Evolutionary conservation across 2,329 filamentous ascomycete genomes (phyloP).

Genomic region (Alternaria gansuensis): DNA sequence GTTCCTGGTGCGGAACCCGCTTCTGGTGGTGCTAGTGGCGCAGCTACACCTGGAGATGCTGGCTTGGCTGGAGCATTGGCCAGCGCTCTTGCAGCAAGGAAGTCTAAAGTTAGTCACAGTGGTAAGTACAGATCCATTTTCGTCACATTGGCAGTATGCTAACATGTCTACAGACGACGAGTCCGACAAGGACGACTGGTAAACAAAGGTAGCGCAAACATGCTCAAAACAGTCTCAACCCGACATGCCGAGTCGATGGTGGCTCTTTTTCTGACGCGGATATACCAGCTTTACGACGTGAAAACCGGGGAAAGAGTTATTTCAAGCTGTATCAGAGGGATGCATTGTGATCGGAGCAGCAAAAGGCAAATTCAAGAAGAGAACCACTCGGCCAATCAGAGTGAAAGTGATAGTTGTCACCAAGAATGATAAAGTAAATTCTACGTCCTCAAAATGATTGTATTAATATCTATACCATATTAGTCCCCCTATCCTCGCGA

Average conservation of each 20-base stretch:
- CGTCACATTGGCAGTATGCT: slow-evolving; percentile 29
- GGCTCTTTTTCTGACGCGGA: not conserved
- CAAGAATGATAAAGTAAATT: slow-evolving; percentile 19
- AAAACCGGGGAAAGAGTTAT: not conserved
- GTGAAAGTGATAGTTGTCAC: slow-evolving; percentile 9
- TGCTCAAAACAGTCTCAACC: slow-evolving; percentile 6
- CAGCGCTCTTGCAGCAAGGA: slow-evolving; percentile 83
- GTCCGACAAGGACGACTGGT: slow-evolving; percentile 79
- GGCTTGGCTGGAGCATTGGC: slow-evolving; percentile 68
- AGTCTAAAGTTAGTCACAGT: slow-evolving; percentile 92
- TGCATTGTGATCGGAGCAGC: not conserved
- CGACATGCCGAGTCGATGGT: slow-evolving; percentile 3
- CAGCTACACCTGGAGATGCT: slow-evolving; percentile 42
- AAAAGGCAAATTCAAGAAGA: not conserved
- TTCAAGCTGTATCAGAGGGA: not conserved
- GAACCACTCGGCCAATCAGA: not conserved
- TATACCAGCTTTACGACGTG: not conserved
- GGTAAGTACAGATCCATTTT: slow-evolving; percentile 65
- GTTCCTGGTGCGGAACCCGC: slow-evolving; percentile 62
- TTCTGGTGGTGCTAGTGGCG: slow-evolving; percentile 55
- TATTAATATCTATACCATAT: not conserved
- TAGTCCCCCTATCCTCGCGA: not conserved
- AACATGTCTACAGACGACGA: slow-evolving; percentile 72
- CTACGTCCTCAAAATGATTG: slow-evolving; percentile 1
- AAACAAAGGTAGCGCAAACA: slow-evolving; percentile 22